phyloP scores from a whole-genome alignment of 306 rosid genomes.

The Trifolium pratense region DNA sequence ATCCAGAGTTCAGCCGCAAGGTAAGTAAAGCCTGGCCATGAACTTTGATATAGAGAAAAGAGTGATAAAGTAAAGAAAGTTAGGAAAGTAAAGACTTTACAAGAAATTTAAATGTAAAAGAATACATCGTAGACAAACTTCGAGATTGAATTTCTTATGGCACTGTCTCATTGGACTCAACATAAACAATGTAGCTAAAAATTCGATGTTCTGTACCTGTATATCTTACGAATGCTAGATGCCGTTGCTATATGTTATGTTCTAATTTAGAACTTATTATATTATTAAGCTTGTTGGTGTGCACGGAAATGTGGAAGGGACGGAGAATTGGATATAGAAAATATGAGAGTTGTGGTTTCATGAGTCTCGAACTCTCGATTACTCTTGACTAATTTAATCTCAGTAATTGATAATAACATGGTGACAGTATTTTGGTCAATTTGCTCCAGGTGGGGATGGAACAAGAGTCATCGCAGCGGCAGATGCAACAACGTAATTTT shows the following conservation, averaged over 20 bases:
- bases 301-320: constrained; percentile 8
- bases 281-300: constrained; percentile 8
- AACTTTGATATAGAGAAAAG: constrained; percentile 23
- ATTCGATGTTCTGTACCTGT: constrained; percentile 14
- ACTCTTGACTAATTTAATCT: constrained; percentile 11
- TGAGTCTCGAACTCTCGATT: neutral
- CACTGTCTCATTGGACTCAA: neutral
- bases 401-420: constrained; percentile 28
- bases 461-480: constrained; percentile 60
- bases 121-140: constrained; percentile 14
- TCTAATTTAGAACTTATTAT: neutral
- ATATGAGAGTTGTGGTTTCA: constrained; percentile 19
- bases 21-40: neutral
- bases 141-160: constrained; percentile 6
- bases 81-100: constrained; percentile 19
- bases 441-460: constrained; percentile 71
- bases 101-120: neutral
- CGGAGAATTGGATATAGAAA: neutral
- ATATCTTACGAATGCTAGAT: constrained; percentile 11
- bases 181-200: constrained; percentile 8
- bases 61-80: constrained; percentile 20
- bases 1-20: too few species aligned
- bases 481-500: constrained; percentile 89
- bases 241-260: constrained; percentile 20
- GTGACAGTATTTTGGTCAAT: constrained; percentile 45